A percentile compares a stretch with the other conserved stretches of the same genome.
phyloP scores from a whole-genome alignment of 2,329 filamentous ascomycete species.

The Aspergillus fumigatus region DNA sequence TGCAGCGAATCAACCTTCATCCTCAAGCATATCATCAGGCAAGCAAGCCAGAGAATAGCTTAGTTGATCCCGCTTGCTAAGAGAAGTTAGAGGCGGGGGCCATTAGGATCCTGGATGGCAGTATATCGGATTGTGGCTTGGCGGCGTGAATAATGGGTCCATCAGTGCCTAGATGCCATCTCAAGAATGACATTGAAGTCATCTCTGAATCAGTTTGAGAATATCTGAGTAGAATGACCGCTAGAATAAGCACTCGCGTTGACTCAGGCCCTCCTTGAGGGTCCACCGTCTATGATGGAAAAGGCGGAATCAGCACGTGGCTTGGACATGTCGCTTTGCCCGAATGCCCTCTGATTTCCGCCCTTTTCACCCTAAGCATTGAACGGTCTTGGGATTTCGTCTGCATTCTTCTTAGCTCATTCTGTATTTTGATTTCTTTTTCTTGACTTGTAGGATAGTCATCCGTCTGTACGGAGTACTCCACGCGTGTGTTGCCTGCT shows the following conservation, averaged over 20 bases:
- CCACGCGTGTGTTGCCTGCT: neutral
- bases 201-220: neutral
- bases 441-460: neutral
- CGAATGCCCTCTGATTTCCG: neutral
- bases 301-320: slow-evolving; percentile 1
- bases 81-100: neutral
- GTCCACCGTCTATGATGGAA: neutral
- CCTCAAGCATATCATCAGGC: neutral
- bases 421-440: neutral
- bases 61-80: neutral
- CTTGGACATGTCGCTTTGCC: slow-evolving; percentile 1
- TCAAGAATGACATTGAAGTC: neutral
- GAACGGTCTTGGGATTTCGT: neutral
- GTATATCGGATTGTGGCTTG: neutral
- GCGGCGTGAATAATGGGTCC: neutral
- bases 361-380: neutral
- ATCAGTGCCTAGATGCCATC: neutral
- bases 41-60: neutral
- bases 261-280: neutral
- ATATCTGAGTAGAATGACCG: neutral
- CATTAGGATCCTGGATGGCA: neutral
- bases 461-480: neutral
- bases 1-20: neutral
- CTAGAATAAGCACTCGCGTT: neutral
- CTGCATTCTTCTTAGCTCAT: neutral